Evolutionary conservation across 2,329 filamentous ascomycete genomes (phyloP), one percentile per base, ranked within the genome.

Genomic region (Fusarium pseudograminearum): DNA sequence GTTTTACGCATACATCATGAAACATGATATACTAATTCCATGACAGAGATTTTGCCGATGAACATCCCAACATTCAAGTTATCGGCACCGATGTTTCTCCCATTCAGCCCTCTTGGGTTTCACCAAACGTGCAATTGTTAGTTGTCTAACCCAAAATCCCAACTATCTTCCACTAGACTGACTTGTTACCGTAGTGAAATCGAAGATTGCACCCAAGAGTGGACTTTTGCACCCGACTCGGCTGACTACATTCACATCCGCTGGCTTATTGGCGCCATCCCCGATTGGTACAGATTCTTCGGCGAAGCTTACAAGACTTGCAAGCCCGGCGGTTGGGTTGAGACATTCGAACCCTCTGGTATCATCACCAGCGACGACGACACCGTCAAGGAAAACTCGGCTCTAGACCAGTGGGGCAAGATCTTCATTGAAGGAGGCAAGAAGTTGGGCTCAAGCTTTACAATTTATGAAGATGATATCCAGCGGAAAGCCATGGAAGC

Each of bases 171-270:
- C 8, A 0, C 1, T 2, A 6, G 34, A 36, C 7, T 63, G 15
- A 63, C 3, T 12, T 4, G 1, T 16, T 4, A 2, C 11, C 2
- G 3, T 2, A 63, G 60, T 16, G 60, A 63, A 12, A 63, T 63
- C 2, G 60, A 63, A 33, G 60, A 63, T 18, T 63, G 60, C 14
- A 63, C 60, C 4, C 60, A 63, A 10, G 58, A 63, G 9, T 63
- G 60, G 60, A 63, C 60, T 22, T 63, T 63, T 36, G 42, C 60
- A 1, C 42, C 58, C 11, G 22, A 63, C 8, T 63, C 60, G 15
- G 60, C 20, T 7, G 60, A 63, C 15, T 63, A 63, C 9, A 63
- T 63, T 3, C 60, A 63, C 7, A 63, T 63, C 12, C 60, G 60
- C 7, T 63, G 60, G 60, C 48, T 63, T 0, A 10, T 63, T 2